Percentiles rank a stretch among this genome's conserved stretches.
Conservation (phyloP, 192 early-diverging fungal species). For the Backusella australiensis region DNA sequence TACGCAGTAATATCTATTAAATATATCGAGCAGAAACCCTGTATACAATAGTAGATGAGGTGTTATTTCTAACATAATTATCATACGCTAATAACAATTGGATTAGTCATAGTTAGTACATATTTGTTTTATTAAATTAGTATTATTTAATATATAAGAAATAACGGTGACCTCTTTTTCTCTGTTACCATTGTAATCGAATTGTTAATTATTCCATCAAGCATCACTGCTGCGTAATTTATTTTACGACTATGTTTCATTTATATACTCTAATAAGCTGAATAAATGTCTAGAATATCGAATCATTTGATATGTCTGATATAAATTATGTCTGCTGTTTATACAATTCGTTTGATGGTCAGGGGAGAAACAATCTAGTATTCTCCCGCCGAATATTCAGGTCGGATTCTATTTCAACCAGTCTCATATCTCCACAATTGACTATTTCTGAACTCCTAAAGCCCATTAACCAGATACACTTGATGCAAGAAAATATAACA, state of each 20-base stretch:
- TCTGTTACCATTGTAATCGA: neutral
- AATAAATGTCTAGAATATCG: neutral
- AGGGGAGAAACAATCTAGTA: too few relatives aligned
- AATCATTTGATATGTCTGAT: too few relatives aligned
- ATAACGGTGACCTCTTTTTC: neutral
- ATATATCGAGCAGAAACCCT: neutral
- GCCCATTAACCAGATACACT: too few relatives aligned
- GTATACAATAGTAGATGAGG: neutral
- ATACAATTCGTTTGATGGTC: too few relatives aligned
- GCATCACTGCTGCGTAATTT: neutral
- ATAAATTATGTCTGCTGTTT: too few relatives aligned
- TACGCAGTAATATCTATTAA: neutral
- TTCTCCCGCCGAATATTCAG: too few relatives aligned
- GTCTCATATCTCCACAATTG: too few relatives aligned
- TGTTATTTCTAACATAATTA: neutral
- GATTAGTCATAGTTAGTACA: neutral
- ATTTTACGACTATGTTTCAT: neutral
- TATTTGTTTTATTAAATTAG: neutral
- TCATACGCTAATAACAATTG: neutral
- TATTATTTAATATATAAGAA: neutral
- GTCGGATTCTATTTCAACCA: too few relatives aligned
- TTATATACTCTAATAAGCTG: neutral
- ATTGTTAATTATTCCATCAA: neutral
- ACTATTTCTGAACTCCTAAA: too few relatives aligned
- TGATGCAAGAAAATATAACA: too few relatives aligned